Conservation (phyloP, 2,329 filamentous ascomycete genomes). For the Venturia effusa region DNA sequence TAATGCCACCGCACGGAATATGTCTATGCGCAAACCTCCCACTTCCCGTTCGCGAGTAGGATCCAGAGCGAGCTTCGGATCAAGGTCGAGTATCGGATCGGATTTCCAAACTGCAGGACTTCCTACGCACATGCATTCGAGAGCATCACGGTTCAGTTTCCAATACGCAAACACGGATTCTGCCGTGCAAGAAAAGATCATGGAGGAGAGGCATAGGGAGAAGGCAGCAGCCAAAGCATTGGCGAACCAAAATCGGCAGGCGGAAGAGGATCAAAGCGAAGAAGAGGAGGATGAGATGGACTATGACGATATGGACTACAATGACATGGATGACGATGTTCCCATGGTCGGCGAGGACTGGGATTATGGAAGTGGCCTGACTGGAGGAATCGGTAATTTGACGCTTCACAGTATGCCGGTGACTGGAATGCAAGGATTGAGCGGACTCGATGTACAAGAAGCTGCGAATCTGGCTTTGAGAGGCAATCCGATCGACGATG, state of each 20-base stretch:
- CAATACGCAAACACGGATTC: conserved; percentile 64
- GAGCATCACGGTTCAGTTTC: conserved; percentile 71
- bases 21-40: conserved; percentile 3
- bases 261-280: conserved; percentile 10
- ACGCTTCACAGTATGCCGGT: conserved; percentile 2
- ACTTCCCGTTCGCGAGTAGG: neutral
- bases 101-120: conserved; percentile 5
- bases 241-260: conserved; percentile 16
- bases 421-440: neutral
- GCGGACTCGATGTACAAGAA: neutral
- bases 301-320: conserved; percentile 25
- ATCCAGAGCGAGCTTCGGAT: neutral
- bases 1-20: neutral
- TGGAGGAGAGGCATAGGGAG: conserved; percentile 63
- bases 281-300: conserved; percentile 21
- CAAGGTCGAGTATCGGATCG: neutral
- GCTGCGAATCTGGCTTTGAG: conserved; percentile 3
- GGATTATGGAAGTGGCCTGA: conserved; percentile 10
- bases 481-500: conserved; percentile 1
- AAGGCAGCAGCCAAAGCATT: conserved; percentile 52
- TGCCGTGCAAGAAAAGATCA: conserved; percentile 50
- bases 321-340: conserved; percentile 11
- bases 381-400: conserved; percentile 8
- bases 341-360: conserved; percentile 9
- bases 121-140: conserved; percentile 42